These are phyloP conservation scores for Xylaria curta DNA, from an alignment of 495 filamentous ascomycete genomes.

Conservation along the genomic window DNA sequence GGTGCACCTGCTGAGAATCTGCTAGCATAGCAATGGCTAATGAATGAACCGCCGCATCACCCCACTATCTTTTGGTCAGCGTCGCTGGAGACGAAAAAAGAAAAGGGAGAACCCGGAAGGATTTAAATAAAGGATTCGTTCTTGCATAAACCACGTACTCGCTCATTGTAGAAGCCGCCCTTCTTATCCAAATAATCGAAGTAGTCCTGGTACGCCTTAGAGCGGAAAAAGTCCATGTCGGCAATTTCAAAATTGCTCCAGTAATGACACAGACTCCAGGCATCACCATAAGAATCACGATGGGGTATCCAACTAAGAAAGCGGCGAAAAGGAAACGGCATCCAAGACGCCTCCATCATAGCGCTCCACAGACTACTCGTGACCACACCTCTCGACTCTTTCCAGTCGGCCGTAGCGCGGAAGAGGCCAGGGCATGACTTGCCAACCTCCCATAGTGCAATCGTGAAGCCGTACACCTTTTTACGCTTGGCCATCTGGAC, in stretches of 20 bases:
- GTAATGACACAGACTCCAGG: slow-evolving; percentile 53
- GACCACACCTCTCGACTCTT: slow-evolving; percentile 38
- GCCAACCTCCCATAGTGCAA: slow-evolving; percentile 49
- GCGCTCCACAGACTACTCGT: slow-evolving; percentile 38
- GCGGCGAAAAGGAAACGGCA: slow-evolving; percentile 40
- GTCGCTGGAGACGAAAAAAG: neutral
- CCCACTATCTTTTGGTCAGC: slow-evolving; percentile 41
- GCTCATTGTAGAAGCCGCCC: slow-evolving; percentile 54
- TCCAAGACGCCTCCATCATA: slow-evolving; percentile 40
- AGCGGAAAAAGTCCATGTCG: slow-evolving; percentile 53
- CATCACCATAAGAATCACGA: slow-evolving; percentile 37
- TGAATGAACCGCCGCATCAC: slow-evolving; percentile 53
- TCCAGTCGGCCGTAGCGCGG: slow-evolving; percentile 42
- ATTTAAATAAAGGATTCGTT: neutral
- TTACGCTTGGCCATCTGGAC: slow-evolving; percentile 51
- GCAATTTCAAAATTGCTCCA: slow-evolving; percentile 58
- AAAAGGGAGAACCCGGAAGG: neutral
- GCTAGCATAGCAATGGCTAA: slow-evolving; percentile 49
- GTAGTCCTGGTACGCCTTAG: slow-evolving; percentile 48
- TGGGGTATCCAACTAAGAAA: slow-evolving; percentile 41
- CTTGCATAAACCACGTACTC: slow-evolving; percentile 33
- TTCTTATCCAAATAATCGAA: slow-evolving; percentile 51
- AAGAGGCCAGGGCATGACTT: slow-evolving; percentile 51
- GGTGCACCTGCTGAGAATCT: slow-evolving; percentile 50
- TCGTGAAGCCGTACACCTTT: slow-evolving; percentile 53